phyloP scores from a whole-genome alignment of 108 stramenopile genomes.

The Poteriospumella lacustris region DNA sequence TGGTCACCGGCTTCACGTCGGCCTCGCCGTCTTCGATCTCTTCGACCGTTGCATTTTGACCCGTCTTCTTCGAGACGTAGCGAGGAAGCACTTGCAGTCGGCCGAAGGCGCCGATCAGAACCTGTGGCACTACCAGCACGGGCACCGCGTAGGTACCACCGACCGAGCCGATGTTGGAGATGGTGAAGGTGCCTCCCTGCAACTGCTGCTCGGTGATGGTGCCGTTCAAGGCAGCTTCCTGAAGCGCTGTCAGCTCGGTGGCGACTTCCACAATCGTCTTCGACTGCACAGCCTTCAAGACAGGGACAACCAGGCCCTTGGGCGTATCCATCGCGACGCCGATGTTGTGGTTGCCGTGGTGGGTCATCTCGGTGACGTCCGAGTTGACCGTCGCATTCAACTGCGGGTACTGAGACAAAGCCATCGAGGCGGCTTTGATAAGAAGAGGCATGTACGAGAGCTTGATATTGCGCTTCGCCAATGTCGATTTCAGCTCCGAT shows the following conservation, averaged over 20 bases:
- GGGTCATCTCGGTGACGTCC: constrained; percentile 58
- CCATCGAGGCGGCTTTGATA: constrained; percentile 81
- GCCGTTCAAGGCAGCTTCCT: constrained; percentile 30
- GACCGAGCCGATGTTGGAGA: constrained; percentile 81
- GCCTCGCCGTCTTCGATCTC: constrained; percentile 20
- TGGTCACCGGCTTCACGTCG: constrained; percentile 62
- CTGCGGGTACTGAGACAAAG: constrained; percentile 70
- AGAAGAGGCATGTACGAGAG: constrained; percentile 77
- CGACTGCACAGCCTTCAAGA: constrained; percentile 66
- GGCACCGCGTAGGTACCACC: constrained; percentile 11
- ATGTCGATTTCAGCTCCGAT: constrained; percentile 56
- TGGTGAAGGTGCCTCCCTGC: constrained; percentile 73
- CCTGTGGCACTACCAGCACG: constrained; percentile 49
- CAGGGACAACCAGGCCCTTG: constrained; percentile 84
- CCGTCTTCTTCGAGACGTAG: constrained; percentile 50
- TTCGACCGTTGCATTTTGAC: not conserved
- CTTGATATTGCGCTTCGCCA: constrained; percentile 48
- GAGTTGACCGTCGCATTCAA: constrained; percentile 76
- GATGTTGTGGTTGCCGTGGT: constrained; percentile 79
- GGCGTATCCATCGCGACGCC: constrained; percentile 96
- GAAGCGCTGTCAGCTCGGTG: constrained; percentile 63
- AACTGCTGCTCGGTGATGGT: constrained; percentile 38
- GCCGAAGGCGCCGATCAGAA: constrained; percentile 94
- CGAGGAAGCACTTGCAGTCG: constrained; percentile 80
- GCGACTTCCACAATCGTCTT: constrained; percentile 75